Evolutionary conservation across 768 basidiomycete genomes (phyloP).

Genomic region (Collybia nuda): DNA sequence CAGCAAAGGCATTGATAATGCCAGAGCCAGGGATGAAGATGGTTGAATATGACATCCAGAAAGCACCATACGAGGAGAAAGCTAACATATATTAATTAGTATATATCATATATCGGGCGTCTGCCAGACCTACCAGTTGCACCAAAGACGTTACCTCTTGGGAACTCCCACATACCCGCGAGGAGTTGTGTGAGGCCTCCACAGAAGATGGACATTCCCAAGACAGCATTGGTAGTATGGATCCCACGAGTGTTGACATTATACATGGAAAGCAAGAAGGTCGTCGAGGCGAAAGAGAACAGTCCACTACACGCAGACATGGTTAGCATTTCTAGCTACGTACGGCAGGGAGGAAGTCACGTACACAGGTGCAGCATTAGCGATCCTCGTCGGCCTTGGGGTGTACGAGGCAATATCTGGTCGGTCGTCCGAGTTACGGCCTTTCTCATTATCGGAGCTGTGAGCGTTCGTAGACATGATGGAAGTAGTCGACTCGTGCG

Average conservation of each 20-base stretch:
- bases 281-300: slow-evolving; percentile 83
- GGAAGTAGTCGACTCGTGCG: too few species aligned
- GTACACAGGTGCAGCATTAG: slow-evolving; percentile 62
- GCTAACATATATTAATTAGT: slow-evolving; percentile 36
- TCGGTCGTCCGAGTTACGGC: not conserved
- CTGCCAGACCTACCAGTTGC: slow-evolving; percentile 59
- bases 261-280: slow-evolving; percentile 75
- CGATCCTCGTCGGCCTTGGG: slow-evolving; percentile 38
- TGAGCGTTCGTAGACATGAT: not conserved
- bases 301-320: slow-evolving; percentile 51
- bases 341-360: slow-evolving; percentile 12
- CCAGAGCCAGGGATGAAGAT: slow-evolving; percentile 74
- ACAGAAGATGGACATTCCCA: slow-evolving; percentile 84
- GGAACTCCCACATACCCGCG: slow-evolving; percentile 90
- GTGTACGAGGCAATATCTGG: slow-evolving; percentile 8
- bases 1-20: slow-evolving; percentile 51
- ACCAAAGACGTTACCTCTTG: slow-evolving; percentile 67
- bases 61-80: slow-evolving; percentile 81
- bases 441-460: not conserved
- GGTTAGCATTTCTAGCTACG: too few species aligned
- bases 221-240: slow-evolving; percentile 61
- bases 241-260: slow-evolving; percentile 60
- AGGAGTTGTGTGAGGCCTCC: slow-evolving; percentile 86
- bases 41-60: slow-evolving; percentile 83
- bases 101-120: too few species aligned